Percentiles rank a stretch among this genome's conserved stretches.
Conservation (phyloP, 2,329 filamentous ascomycete species). For the Ophidiomyces ophidiicola region DNA sequence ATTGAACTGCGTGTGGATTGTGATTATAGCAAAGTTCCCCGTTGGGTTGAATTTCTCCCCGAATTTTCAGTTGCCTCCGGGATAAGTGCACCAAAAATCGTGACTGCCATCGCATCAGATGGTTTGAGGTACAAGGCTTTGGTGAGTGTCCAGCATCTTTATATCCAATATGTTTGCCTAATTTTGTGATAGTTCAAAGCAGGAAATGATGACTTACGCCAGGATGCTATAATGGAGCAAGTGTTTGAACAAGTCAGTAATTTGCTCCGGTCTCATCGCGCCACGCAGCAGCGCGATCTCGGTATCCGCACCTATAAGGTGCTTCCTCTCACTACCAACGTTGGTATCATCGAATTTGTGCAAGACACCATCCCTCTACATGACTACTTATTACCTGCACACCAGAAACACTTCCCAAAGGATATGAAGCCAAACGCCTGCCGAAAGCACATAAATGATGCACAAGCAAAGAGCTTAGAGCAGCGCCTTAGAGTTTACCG, state of each 20-base stretch:
- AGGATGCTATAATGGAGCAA: conserved; percentile 98
- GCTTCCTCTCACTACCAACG: conserved; percentile 67
- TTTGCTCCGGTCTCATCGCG: conserved; percentile 71
- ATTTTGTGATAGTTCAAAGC: conserved; percentile 60
- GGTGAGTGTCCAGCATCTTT: conserved; percentile 33
- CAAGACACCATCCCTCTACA: conserved; percentile 84
- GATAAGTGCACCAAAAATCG: conserved; percentile 84
- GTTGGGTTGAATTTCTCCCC: conserved; percentile 58
- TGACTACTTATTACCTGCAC: conserved; percentile 82
- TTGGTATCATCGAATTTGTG: conserved; percentile 95
- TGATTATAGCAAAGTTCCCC: conserved; percentile 65
- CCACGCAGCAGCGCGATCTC: conserved; percentile 75
- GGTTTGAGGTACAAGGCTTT: conserved; percentile 76
- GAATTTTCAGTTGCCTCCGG: conserved; percentile 78
- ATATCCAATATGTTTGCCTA: background rate
- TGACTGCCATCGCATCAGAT: conserved; percentile 67
- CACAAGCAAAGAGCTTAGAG: conserved; percentile 57
- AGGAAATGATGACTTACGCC: conserved; percentile 86
- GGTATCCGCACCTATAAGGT: conserved; percentile 97
- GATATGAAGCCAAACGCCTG: conserved; percentile 67
- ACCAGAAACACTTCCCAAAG: conserved; percentile 72
- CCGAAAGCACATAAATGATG: conserved; percentile 64
- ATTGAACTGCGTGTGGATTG: conserved; percentile 60
- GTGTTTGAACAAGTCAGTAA: conserved; percentile 94
- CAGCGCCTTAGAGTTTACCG: conserved; percentile 63